phyloP scores from a whole-genome alignment of 2,329 filamentous ascomycete genomes.

The Bretziella fagacearum region DNA sequence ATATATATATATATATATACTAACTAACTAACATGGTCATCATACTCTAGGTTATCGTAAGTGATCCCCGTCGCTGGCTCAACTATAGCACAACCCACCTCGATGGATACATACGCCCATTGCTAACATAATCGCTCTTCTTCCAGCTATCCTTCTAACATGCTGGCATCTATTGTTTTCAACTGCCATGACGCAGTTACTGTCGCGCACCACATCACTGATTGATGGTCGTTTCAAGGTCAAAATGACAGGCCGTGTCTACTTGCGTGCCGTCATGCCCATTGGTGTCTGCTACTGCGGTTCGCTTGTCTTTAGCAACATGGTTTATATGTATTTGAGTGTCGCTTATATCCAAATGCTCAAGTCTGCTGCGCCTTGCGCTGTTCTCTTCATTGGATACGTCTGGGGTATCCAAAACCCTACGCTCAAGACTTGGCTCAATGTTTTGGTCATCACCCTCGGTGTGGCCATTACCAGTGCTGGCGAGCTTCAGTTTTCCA shows the following conservation, averaged over 20 bases:
- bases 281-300: slow-evolving; percentile 50
- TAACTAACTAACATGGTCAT: not conserved
- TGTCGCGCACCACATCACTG: slow-evolving; percentile 44
- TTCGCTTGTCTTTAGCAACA: slow-evolving; percentile 48
- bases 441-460: slow-evolving; percentile 34
- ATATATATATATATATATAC: too few species aligned
- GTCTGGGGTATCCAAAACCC: slow-evolving; percentile 34
- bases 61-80: slow-evolving; percentile 13
- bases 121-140: not conserved
- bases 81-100: not conserved
- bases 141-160: slow-evolving; percentile 38
- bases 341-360: slow-evolving; percentile 58
- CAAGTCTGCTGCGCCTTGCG: slow-evolving; percentile 50
- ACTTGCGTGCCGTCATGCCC: slow-evolving; percentile 45
- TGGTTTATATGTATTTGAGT: slow-evolving; percentile 50
- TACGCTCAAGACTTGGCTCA: slow-evolving; percentile 27
- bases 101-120: not conserved
- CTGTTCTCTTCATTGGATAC: slow-evolving; percentile 50
- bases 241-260: slow-evolving; percentile 42
- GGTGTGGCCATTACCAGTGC: slow-evolving; percentile 36
- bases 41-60: slow-evolving; percentile 22
- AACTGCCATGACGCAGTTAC: slow-evolving; percentile 46
- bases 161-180: slow-evolving; percentile 54
- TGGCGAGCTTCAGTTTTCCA: slow-evolving; percentile 53
- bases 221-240: slow-evolving; percentile 46